Conservation (phyloP, 2,329 filamentous ascomycete genomes). For the Calonectria henricotiae region DNA sequence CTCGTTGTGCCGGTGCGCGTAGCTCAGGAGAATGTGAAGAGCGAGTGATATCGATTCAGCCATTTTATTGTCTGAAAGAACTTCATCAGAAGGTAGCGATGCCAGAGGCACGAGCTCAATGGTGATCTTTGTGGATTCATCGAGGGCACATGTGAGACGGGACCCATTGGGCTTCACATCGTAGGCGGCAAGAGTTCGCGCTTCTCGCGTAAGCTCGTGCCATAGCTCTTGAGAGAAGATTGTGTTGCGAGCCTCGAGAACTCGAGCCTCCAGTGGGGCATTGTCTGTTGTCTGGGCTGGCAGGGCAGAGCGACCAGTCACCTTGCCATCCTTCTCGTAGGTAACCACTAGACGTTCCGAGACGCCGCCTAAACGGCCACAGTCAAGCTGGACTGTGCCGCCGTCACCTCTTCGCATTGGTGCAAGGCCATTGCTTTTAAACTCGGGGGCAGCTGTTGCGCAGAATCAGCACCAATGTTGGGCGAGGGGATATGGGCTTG, state of each 20-base stretch:
- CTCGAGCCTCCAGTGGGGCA: constrained; percentile 73
- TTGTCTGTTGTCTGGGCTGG: constrained; percentile 72
- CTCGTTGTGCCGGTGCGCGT: constrained; percentile 85
- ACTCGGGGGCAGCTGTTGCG: constrained; percentile 68
- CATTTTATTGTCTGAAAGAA: constrained; percentile 64
- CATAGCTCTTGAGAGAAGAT: constrained; percentile 90
- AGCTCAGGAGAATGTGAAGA: constrained; percentile 83
- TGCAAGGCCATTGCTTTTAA: constrained; percentile 82
- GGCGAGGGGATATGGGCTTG: constrained; percentile 29
- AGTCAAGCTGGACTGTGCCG: constrained; percentile 83
- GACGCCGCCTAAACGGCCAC: constrained; percentile 67
- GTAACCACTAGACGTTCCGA: constrained; percentile 79
- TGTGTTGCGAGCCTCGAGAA: constrained; percentile 84
- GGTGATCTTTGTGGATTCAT: constrained; percentile 69
- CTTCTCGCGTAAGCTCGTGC: constrained; percentile 89
- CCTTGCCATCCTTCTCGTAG: constrained; percentile 71
- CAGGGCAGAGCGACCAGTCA: constrained; percentile 72
- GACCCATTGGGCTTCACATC: constrained; percentile 77
- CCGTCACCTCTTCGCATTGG: constrained; percentile 83
- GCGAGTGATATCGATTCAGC: constrained; percentile 79
- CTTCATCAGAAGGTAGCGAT: constrained; percentile 55
- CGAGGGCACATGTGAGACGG: constrained; percentile 70
- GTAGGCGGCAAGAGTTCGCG: constrained; percentile 79
- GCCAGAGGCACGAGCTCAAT: constrained; percentile 80
- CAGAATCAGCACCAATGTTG: constrained; percentile 50